Percentiles rank a stretch among this genome's conserved stretches.
phyloP scores from a whole-genome alignment of 2,329 filamentous ascomycete species.

The Stagonosporopsis vannaccii region DNA sequence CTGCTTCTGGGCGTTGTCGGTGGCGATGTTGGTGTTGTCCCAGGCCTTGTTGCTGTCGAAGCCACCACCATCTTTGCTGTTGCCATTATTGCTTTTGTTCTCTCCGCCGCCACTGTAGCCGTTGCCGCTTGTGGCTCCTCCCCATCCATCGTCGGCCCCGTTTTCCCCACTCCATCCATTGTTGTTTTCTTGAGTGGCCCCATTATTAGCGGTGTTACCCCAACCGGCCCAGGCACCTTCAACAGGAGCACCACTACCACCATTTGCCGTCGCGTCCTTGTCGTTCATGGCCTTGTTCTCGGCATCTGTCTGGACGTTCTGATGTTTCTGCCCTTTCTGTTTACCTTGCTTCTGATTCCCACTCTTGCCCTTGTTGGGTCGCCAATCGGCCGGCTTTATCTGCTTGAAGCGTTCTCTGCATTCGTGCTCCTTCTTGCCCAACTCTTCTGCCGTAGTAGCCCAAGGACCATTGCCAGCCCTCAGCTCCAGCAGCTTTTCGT shows the following conservation, averaged over 20 bases:
- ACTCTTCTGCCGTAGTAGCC: conserved; percentile 38
- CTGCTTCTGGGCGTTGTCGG: not conserved
- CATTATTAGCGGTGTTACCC: not conserved
- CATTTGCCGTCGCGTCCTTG: conserved; percentile 2
- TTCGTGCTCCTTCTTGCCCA: conserved; percentile 32
- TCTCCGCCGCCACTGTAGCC: not conserved
- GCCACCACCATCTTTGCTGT: not conserved
- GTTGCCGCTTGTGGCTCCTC: not conserved
- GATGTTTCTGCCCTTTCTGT: conserved; percentile 22
- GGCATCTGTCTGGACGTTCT: conserved; percentile 16
- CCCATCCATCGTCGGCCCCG: not conserved
- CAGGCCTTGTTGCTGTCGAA: not conserved
- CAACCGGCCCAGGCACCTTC: not conserved
- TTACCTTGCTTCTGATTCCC: conserved; percentile 29
- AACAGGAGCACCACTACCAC: not conserved
- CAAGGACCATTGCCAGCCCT: conserved; percentile 41
- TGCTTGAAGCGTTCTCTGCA: conserved; percentile 43
- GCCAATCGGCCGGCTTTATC: conserved; percentile 43
- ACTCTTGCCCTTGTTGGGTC: conserved; percentile 16
- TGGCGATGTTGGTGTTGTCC: not conserved
- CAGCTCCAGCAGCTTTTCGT: conserved; percentile 49
- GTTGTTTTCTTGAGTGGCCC: not conserved
- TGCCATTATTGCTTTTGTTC: not conserved
- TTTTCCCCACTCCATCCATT: not conserved
- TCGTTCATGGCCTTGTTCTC: conserved; percentile 17